These are phyloP conservation scores for Schwanniomyces occidentalis DNA, from an alignment of 805 yeast genomes.

Conservation along the genomic window DNA sequence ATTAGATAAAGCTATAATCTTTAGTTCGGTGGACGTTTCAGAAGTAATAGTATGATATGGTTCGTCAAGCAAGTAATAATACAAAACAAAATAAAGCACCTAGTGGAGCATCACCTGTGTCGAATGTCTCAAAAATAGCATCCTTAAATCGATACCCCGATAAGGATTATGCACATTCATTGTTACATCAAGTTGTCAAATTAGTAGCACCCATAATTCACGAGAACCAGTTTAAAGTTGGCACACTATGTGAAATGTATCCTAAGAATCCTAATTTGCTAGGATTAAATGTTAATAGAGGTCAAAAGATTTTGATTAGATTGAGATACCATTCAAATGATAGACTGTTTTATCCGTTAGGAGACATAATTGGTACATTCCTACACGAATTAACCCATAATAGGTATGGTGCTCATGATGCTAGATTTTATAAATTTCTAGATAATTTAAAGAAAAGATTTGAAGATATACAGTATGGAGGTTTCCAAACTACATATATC, in stretches of 20 bases:
- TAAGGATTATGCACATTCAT: slow-evolving; percentile 40
- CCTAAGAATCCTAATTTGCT: slow-evolving; percentile 67
- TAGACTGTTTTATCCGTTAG: slow-evolving; percentile 59
- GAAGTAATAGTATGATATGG: slow-evolving; percentile 11
- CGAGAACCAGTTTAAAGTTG: slow-evolving; percentile 63
- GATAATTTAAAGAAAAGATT: slow-evolving; percentile 60
- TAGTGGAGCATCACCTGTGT: slow-evolving; percentile 34
- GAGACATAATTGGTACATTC: slow-evolving; percentile 75
- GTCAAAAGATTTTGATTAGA: slow-evolving; percentile 70
- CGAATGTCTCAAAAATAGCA: slow-evolving; percentile 37
- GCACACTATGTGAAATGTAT: slow-evolving; percentile 72
- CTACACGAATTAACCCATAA: slow-evolving; percentile 89
- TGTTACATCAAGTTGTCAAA: slow-evolving; percentile 68
- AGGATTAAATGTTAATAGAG: slow-evolving; percentile 82
- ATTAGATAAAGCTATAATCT: no score
- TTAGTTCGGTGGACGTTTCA: no score
- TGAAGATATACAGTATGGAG: slow-evolving; percentile 42
- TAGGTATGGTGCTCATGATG: slow-evolving; percentile 76
- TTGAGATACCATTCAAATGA: slow-evolving; percentile 59
- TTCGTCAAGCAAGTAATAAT: slow-evolving; percentile 6
- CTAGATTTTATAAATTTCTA: slow-evolving; percentile 60
- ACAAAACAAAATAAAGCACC: slow-evolving; percentile 5
- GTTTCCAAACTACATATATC: slow-evolving; percentile 45
- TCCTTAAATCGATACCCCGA: slow-evolving; percentile 37
- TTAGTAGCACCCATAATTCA: slow-evolving; percentile 79